These are phyloP conservation scores for Cardiospermum halicacabum DNA, from an alignment of 345 rosid genomes.

Conservation along the genomic window DNA sequence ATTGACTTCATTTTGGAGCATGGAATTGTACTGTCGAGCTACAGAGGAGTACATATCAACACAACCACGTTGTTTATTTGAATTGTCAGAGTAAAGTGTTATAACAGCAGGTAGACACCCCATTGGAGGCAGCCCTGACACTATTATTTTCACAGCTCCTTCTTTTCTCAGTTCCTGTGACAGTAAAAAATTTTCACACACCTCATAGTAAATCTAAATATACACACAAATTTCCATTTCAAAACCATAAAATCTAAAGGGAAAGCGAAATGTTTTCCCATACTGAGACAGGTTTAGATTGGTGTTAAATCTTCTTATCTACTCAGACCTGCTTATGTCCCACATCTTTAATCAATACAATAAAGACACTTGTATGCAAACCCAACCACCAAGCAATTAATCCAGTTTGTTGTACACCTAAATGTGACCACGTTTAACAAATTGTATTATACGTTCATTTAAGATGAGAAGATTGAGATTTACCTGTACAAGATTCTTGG, in stretches of 20 bases:
- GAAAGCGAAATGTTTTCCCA: too few relatives aligned
- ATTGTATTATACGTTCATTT: too few relatives aligned
- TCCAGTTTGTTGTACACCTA: too few relatives aligned
- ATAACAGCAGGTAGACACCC: slow-evolving; percentile 78
- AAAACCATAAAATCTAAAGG: too few relatives aligned
- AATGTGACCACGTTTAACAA: too few relatives aligned
- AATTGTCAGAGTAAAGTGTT: slow-evolving; percentile 40
- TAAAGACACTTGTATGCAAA: too few relatives aligned
- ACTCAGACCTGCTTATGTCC: not conserved
- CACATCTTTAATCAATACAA: not conserved
- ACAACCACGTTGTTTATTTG: slow-evolving; percentile 42
- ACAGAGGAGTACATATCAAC: slow-evolving; percentile 41
- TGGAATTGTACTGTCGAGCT: slow-evolving; percentile 40
- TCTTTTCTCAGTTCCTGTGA: slow-evolving; percentile 46
- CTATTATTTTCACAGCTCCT: slow-evolving; percentile 51
- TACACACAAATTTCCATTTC: too few relatives aligned
- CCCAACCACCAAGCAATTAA: not conserved
- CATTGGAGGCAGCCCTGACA: slow-evolving; percentile 61
- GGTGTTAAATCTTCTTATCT: not conserved
- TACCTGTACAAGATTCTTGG: slow-evolving; percentile 51
- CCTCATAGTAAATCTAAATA: too few relatives aligned
- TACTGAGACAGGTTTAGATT: not conserved
- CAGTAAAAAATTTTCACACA: too few relatives aligned
- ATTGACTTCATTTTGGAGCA: slow-evolving; percentile 45
- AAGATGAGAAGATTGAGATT: too few relatives aligned